Evolutionary conservation across 2,329 filamentous ascomycete species (phyloP).

Genomic region (Fusarium albidum): DNA sequence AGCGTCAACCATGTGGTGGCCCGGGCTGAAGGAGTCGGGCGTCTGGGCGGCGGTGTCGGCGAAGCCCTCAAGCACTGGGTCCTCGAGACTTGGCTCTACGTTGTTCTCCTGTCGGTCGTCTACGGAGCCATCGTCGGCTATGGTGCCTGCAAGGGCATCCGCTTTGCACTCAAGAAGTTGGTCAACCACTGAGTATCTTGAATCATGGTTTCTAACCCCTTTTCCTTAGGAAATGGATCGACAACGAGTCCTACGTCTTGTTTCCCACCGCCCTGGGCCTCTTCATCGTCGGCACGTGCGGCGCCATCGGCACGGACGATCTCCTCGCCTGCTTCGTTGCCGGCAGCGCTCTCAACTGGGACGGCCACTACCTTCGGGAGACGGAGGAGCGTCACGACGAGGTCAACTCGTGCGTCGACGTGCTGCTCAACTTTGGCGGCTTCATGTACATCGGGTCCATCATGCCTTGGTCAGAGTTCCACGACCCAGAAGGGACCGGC

Average conservation of each 20-base stretch:
- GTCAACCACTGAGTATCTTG: conserved; percentile 26
- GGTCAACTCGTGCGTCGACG: conserved; percentile 65
- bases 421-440: conserved; percentile 65
- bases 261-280: conserved; percentile 62
- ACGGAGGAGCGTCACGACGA: conserved; percentile 65
- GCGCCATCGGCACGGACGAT: conserved; percentile 66
- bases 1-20: conserved; percentile 21
- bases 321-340: conserved; percentile 68
- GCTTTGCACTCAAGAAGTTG: conserved; percentile 49
- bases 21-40: conserved; percentile 51
- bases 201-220: too few relatives aligned
- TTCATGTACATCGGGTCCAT: conserved; percentile 67
- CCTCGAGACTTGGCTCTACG: conserved; percentile 67
- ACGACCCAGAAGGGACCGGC: conserved; percentile 59
- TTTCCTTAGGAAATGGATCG: conserved; percentile 58
- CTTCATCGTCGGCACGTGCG: conserved; percentile 65
- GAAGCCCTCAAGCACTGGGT: conserved; percentile 65
- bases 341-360: conserved; percentile 68
- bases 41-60: conserved; percentile 59
- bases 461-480: conserved; percentile 63
- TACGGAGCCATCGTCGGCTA: conserved; percentile 63
- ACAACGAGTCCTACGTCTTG: conserved; percentile 62
- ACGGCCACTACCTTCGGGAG: conserved; percentile 66
- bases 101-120: conserved; percentile 59
- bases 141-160: conserved; percentile 55